Conservation (phyloP, 352 stramenopile species). For the Vaucheria bursata region DNA sequence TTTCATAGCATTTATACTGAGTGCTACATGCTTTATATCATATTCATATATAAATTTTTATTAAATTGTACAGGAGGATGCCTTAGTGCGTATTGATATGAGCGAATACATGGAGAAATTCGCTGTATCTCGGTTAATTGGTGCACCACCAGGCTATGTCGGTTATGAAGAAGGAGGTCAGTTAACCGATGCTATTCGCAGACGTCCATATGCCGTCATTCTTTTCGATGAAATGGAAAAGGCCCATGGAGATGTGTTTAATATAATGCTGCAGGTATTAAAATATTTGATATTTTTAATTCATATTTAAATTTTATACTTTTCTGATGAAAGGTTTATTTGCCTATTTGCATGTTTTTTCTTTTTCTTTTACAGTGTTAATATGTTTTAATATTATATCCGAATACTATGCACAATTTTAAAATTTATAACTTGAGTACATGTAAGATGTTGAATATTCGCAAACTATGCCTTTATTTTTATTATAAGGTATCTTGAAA, state of each 20-base stretch:
- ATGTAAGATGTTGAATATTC: too few relatives aligned
- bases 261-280: slow-evolving; percentile 86
- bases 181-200: slow-evolving; percentile 85
- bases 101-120: slow-evolving; percentile 95
- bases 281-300: slow-evolving; percentile 42
- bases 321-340: too few relatives aligned
- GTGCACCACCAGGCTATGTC: slow-evolving; percentile 87
- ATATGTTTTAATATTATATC: too few relatives aligned
- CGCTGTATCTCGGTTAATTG: slow-evolving; percentile 79
- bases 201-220: slow-evolving; percentile 85
- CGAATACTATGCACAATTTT: too few relatives aligned
- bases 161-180: slow-evolving; percentile 86
- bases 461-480: too few relatives aligned
- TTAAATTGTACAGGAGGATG: slow-evolving; percentile 67
- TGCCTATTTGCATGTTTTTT: too few relatives aligned
- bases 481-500: too few relatives aligned
- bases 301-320: slow-evolving; percentile 29
- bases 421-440: too few relatives aligned
- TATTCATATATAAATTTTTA: too few relatives aligned
- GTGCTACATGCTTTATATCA: too few relatives aligned
- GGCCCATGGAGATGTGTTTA: slow-evolving; percentile 88
- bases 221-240: slow-evolving; percentile 98
- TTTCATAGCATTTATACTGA: too few relatives aligned
- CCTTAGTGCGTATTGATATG: slow-evolving; percentile 92
- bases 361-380: too few relatives aligned